phyloP scores from a whole-genome alignment of 2,329 filamentous ascomycete genomes.

The Ilyonectria mors-panacis region DNA sequence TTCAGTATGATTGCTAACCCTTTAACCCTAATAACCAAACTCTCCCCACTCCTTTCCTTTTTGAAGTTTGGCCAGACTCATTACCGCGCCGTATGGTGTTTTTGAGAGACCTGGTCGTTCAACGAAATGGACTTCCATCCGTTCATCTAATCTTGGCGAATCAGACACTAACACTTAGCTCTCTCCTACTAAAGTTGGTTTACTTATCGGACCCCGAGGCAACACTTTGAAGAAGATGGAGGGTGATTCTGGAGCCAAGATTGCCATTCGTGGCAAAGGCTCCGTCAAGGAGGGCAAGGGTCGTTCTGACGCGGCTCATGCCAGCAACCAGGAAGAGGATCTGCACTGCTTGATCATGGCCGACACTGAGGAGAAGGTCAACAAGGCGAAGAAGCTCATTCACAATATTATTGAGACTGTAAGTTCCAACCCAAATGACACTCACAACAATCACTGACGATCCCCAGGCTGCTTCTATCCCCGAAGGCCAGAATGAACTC shows the following conservation, averaged over 20 bases:
- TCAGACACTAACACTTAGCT: slow-evolving; percentile 92
- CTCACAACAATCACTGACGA: slow-evolving; percentile 42
- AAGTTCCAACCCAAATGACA: slow-evolving; percentile 58
- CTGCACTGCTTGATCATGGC: slow-evolving; percentile 99
- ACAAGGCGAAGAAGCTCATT: slow-evolving; percentile 98
- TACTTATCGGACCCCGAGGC: slow-evolving; percentile 99
- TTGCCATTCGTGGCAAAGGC: slow-evolving; percentile 99
- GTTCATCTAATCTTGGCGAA: slow-evolving; percentile 54
- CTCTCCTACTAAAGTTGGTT: slow-evolving; percentile 92
- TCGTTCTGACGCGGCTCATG: slow-evolving; percentile 97
- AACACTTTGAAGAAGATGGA: slow-evolving; percentile 99
- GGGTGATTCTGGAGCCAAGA: slow-evolving; percentile 95
- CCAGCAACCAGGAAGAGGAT: slow-evolving; percentile 99
- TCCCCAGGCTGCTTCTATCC: slow-evolving; percentile 91
- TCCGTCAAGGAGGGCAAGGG: slow-evolving; percentile 99
- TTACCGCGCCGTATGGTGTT: slow-evolving; percentile 49
- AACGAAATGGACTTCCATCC: slow-evolving; percentile 51
- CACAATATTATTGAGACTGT: slow-evolving; percentile 99
- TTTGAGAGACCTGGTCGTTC: slow-evolving; percentile 53
- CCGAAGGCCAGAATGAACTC: slow-evolving; percentile 98
- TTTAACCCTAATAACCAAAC: slow-evolving; percentile 79
- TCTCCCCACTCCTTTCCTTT: slow-evolving; percentile 54
- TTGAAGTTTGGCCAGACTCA: slow-evolving; percentile 64
- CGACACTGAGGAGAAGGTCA: slow-evolving; percentile 99
- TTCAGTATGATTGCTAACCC: slow-evolving; percentile 99